Evolutionary conservation across 2,329 filamentous ascomycete genomes (phyloP).

Genomic region (Xylaria multiplex): DNA sequence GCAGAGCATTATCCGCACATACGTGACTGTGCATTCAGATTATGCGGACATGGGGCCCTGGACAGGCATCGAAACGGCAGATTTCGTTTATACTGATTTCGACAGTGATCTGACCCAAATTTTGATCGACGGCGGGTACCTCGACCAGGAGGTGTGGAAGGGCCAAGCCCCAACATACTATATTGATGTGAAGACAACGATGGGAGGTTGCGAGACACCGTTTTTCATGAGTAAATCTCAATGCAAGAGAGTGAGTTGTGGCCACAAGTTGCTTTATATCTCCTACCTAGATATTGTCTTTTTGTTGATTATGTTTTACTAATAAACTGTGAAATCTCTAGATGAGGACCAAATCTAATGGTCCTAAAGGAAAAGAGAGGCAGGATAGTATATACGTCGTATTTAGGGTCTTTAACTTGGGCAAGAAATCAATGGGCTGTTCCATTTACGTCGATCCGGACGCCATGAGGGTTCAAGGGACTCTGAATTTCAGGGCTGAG

Average conservation of each 20-base stretch:
- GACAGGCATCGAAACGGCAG: slow-evolving; percentile 13
- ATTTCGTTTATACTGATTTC: slow-evolving; percentile 17
- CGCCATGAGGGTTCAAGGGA: slow-evolving; percentile 1
- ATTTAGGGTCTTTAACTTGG: slow-evolving; percentile 12
- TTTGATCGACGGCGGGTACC: slow-evolving; percentile 6
- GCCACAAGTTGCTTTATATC: background rate
- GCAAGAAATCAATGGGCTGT: slow-evolving; percentile 10
- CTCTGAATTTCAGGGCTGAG: slow-evolving; percentile 14
- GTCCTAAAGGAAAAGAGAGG: background rate
- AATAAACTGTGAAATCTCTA: background rate
- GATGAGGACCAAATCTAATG: slow-evolving; percentile 14
- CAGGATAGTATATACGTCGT: slow-evolving; percentile 13
- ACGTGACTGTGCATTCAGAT: slow-evolving; percentile 2
- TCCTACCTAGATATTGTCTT: background rate
- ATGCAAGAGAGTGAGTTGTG: slow-evolving; percentile 4
- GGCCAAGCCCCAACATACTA: slow-evolving; percentile 2
- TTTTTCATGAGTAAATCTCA: slow-evolving; percentile 15
- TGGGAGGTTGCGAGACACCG: slow-evolving; percentile 5
- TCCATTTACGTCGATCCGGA: slow-evolving; percentile 7
- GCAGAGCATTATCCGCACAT: slow-evolving; percentile 17
- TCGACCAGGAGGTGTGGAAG: background rate
- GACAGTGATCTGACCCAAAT: background rate
- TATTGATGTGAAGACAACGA: slow-evolving; percentile 14
- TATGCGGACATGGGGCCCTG: slow-evolving; percentile 9
- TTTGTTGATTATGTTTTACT: background rate